These are phyloP conservation scores for Aspergillus luchuensis DNA, from an alignment of 2,329 filamentous ascomycete species.

Conservation along the genomic window DNA sequence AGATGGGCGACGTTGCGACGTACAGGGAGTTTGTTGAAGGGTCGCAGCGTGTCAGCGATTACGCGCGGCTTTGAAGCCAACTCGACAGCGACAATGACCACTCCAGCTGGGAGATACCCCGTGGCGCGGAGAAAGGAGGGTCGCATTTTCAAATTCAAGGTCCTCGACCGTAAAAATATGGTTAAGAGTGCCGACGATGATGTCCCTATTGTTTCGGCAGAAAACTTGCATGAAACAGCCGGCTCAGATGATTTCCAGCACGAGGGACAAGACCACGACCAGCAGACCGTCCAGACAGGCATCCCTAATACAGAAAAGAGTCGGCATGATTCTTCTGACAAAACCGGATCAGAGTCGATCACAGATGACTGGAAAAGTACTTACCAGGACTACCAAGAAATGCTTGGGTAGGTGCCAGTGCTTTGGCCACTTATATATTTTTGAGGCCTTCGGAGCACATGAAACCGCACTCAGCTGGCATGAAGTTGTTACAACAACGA, in stretches of 20 bases:
- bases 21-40: slow-evolving; percentile 16
- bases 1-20: slow-evolving; percentile 16
- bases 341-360: neutral
- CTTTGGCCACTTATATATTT: neutral
- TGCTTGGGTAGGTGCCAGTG: neutral
- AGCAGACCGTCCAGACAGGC: neutral
- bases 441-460: neutral
- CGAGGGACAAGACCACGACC: neutral
- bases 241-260: neutral
- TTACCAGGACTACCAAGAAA: slow-evolving; percentile 6
- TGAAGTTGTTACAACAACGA: neutral
- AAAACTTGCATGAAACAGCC: neutral
- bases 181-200: neutral
- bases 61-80: slow-evolving; percentile 17
- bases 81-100: slow-evolving; percentile 8
- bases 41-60: slow-evolving; percentile 16
- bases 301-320: neutral
- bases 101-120: slow-evolving; percentile 11
- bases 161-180: slow-evolving; percentile 8
- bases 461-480: neutral
- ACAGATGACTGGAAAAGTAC: slow-evolving; percentile 2
- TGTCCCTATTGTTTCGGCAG: neutral
- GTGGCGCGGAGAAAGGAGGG: slow-evolving; percentile 16
- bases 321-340: neutral
- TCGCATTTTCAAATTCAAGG: slow-evolving; percentile 16